Conservation (phyloP, 768 basidiomycete species). For the Pleurotus tuber-regium region DNA sequence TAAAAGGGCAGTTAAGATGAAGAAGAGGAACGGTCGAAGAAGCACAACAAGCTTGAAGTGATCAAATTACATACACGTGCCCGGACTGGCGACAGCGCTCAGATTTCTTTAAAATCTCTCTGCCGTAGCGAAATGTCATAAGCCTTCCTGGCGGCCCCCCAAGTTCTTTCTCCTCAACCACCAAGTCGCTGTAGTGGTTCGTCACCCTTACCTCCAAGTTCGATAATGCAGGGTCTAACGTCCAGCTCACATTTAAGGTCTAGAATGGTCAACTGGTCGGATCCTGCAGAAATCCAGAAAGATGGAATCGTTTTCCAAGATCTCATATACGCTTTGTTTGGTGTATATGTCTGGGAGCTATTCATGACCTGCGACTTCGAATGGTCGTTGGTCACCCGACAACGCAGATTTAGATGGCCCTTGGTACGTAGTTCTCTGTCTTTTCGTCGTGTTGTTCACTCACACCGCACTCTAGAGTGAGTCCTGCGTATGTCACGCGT, state of each 20-base stretch:
- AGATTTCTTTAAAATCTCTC: constrained; percentile 7
- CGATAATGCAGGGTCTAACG: background rate
- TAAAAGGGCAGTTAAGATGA: no score
- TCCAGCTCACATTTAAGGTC: background rate
- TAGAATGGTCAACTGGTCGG: constrained; percentile 52
- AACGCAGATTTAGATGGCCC: constrained; percentile 65
- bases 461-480: constrained; percentile 18
- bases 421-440: constrained; percentile 44
- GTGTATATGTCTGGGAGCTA: constrained; percentile 68
- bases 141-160: background rate
- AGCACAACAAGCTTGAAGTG: background rate
- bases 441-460: background rate
- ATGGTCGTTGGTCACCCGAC: constrained; percentile 57
- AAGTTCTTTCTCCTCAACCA: background rate
- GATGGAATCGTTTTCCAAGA: constrained; percentile 54
- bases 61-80: constrained; percentile 12
- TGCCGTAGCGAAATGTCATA: background rate
- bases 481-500: no score
- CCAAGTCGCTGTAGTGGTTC: background rate
- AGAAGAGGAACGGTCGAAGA: background rate
- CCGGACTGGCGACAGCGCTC: background rate
- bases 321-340: constrained; percentile 61
- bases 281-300: constrained; percentile 20
- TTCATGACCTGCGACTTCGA: constrained; percentile 64
- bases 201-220: background rate